These are phyloP conservation scores for Nothopassalora personata DNA, from an alignment of 2,329 filamentous ascomycete genomes.

Conservation along the genomic window DNA sequence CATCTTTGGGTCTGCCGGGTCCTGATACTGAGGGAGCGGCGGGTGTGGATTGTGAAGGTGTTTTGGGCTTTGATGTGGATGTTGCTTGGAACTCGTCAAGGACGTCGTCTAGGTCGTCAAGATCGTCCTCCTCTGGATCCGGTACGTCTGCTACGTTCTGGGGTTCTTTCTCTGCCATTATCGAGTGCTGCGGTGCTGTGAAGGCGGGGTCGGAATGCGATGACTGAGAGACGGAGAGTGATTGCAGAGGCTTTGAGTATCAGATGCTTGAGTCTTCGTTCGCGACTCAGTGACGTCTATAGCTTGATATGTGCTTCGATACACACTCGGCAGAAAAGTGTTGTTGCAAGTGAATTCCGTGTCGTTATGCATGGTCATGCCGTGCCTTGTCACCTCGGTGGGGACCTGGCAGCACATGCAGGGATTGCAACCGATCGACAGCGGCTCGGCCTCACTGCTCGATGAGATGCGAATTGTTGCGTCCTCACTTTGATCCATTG, in stretches of 20 bases:
- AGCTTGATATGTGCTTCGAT: neutral
- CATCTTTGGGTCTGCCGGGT: constrained; percentile 32
- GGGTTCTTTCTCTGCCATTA: constrained; percentile 27
- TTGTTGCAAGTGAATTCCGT: neutral
- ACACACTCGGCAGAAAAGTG: neutral
- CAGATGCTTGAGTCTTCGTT: neutral
- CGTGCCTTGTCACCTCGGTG: neutral
- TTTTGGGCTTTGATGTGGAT: constrained; percentile 43
- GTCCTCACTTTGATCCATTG: neutral
- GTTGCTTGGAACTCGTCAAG: constrained; percentile 79
- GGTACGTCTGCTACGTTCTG: constrained; percentile 41
- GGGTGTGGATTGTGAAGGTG: constrained; percentile 22
- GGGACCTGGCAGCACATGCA: neutral
- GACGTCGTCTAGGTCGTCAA: constrained; percentile 91
- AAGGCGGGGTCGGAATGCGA: constrained; percentile 1
- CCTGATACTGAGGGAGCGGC: constrained; percentile 36
- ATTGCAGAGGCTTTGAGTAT: neutral
- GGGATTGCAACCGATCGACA: neutral
- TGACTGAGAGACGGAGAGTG: neutral
- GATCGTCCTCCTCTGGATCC: constrained; percentile 87
- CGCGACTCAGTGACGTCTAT: neutral
- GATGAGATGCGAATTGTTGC: neutral
- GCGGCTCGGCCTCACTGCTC: neutral
- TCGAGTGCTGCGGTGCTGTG: neutral
- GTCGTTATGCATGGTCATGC: neutral